Evolutionary conservation across 2,329 filamentous ascomycete genomes (phyloP), one percentile per base, ranked within the genome.

Genomic region (Podosphaera fusca): DNA sequence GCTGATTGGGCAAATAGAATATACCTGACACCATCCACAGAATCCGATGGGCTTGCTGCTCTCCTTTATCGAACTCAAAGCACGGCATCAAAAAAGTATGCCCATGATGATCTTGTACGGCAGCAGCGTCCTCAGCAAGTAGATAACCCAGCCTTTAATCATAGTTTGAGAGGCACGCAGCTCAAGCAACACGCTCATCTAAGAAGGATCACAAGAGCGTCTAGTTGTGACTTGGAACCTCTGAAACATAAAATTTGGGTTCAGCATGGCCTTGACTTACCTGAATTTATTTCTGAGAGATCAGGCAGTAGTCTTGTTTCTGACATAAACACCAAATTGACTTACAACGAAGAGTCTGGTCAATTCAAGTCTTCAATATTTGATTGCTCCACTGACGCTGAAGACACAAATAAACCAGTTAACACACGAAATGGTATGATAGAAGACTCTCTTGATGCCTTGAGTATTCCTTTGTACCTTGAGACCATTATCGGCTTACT

Each of bases 1-100:
- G 87, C 87, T 30, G 87, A 95, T 68, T 87, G 84, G 67, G 80
- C 84, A 8, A 80, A 89, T 61, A 78, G 82, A 50, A 76, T 95
- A 3, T 87, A 84, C 58, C 72, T 95, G 56, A 80, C 80, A 6
- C 70, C 78, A 38, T 77, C 79, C 35, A 79, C 83, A 1, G 87
- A 94, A 66, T 84, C 81, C 34, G 79, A 83, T 61, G 80, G 79
- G 56, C 72, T 95, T 31, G 86, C 88, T 34, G 76, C 80, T 14
- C 76, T 82, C 5, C 71, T 95, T 8, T 83, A 80, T 62, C 81
- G 87, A 42, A 80, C 76, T 4, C 65, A 73, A 33, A 76, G 77
- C 53, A 74, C 74, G 6, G 70, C 73, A 29, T 68, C 72, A n/a
- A 67, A 69, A 58, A 67, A 70, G 46, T 68, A 72, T 49, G 68